phyloP scores from a whole-genome alignment of 495 filamentous ascomycete genomes.

The Aspergillus leporis region DNA sequence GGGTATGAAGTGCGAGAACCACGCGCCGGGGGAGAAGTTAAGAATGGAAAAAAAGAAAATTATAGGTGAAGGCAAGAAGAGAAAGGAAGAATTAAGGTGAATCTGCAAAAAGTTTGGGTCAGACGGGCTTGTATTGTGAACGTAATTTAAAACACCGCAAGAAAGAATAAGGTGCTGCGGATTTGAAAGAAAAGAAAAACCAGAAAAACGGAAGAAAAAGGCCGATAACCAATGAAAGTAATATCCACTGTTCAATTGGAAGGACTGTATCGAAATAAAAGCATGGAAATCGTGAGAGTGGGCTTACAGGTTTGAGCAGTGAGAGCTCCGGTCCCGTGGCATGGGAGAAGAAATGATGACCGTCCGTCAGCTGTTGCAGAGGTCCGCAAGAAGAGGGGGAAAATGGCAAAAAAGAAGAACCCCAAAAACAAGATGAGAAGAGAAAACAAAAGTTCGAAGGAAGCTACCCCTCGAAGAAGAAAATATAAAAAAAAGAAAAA shows the following conservation, averaged over 20 bases:
- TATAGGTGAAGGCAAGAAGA: background rate
- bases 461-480: background rate
- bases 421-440: conserved; percentile 5
- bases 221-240: background rate
- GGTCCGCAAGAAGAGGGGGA: background rate
- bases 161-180: background rate
- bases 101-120: background rate
- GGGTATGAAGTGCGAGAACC: conserved; percentile 16
- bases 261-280: background rate
- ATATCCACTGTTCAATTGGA: background rate
- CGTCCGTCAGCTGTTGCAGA: conserved; percentile 11
- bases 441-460: conserved; percentile 6
- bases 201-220: conserved; percentile 3
- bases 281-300: conserved; percentile 2
- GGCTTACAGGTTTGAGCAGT: conserved; percentile 15
- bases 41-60: conserved; percentile 4
- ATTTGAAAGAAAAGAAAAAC: background rate
- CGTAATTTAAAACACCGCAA: background rate
- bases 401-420: conserved; percentile 1
- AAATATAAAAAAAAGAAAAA: conserved; percentile 7
- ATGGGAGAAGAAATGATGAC: conserved; percentile 15
- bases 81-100: conserved; percentile 11
- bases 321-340: conserved; percentile 17
- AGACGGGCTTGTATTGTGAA: background rate
- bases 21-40: conserved; percentile 14